A percentile compares a stretch with the other conserved stretches of the same genome.
These are phyloP conservation scores for Penicillium aurantiogriseum DNA, from an alignment of 2,329 filamentous ascomycete species.

Conservation along the genomic window DNA sequence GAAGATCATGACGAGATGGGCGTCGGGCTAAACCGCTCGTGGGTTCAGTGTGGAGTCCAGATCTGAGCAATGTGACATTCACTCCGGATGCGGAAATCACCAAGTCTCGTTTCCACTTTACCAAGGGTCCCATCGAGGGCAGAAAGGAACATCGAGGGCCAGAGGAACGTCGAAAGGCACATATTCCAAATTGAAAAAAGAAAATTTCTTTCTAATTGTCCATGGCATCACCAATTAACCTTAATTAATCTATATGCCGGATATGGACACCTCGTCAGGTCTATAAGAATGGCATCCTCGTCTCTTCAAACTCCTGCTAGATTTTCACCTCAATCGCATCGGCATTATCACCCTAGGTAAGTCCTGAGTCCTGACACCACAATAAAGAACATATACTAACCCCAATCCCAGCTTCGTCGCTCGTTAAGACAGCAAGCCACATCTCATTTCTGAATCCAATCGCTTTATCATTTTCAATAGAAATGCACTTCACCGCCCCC, in stretches of 20 bases:
- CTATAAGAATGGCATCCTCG: constrained; percentile 22
- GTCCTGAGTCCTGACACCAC: background rate
- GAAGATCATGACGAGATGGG: background rate
- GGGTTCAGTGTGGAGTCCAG: background rate
- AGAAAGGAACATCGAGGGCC: constrained; percentile 12
- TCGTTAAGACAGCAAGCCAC: constrained; percentile 22
- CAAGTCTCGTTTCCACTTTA: constrained; percentile 7
- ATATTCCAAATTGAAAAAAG: constrained; percentile 1
- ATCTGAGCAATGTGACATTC: constrained; percentile 19
- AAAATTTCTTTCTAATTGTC: background rate
- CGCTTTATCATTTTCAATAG: constrained; percentile 16
- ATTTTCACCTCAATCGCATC: constrained; percentile 8
- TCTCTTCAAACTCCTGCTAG: background rate
- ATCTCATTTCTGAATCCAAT: constrained; percentile 16
- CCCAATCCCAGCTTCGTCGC: constrained; percentile 15
- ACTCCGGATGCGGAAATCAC: constrained; percentile 25
- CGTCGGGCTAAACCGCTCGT: background rate
- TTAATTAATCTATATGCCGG: constrained; percentile 12
- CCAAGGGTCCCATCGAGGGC: constrained; percentile 14
- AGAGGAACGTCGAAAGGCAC: constrained; percentile 18
- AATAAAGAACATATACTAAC: constrained; percentile 3
- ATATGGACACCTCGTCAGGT: constrained; percentile 17
- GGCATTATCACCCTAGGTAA: constrained; percentile 10
- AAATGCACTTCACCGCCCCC: constrained; percentile 34
- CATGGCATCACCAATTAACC: constrained; percentile 20